Evolutionary conservation across 495 filamentous ascomycete genomes (phyloP).

Genomic region (Bacidia rubella): DNA sequence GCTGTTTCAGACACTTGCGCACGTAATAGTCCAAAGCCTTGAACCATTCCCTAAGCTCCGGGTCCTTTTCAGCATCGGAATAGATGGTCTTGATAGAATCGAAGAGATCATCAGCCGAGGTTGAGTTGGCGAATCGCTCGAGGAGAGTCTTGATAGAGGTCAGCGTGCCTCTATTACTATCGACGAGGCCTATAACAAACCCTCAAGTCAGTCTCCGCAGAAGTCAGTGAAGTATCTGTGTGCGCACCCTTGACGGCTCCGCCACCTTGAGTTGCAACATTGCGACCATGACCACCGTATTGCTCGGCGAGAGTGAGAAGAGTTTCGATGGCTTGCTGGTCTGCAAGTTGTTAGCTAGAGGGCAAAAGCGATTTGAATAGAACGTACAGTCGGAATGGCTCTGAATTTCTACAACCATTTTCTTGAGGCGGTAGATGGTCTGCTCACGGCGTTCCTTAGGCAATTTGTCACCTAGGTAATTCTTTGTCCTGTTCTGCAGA

Average conservation of each 20-base stretch:
- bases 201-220: slow-evolving; percentile 69
- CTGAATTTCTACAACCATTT: slow-evolving; percentile 94
- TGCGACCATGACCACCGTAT: slow-evolving; percentile 64
- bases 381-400: slow-evolving; percentile 71
- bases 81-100: slow-evolving; percentile 80
- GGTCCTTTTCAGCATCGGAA: slow-evolving; percentile 77
- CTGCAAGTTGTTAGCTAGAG: slow-evolving; percentile 24
- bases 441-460: slow-evolving; percentile 91
- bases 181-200: slow-evolving; percentile 34
- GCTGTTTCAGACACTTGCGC: slow-evolving; percentile 70
- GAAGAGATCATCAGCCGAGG: slow-evolving; percentile 74
- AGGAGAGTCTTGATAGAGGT: slow-evolving; percentile 56
- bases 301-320: slow-evolving; percentile 71
- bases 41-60: slow-evolving; percentile 85
- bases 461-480: slow-evolving; percentile 71
- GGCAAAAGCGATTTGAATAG: too few relatives aligned
- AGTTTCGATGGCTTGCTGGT: slow-evolving; percentile 77
- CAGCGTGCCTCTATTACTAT: slow-evolving; percentile 28
- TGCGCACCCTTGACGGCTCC: slow-evolving; percentile 58
- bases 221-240: slow-evolving; percentile 41
- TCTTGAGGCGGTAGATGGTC: slow-evolving; percentile 85
- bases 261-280: slow-evolving; percentile 44
- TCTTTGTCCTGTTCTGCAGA: slow-evolving; percentile 42
- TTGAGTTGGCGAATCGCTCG: slow-evolving; percentile 92
- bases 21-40: slow-evolving; percentile 61